A percentile compares a stretch with the other conserved stretches of the same genome.
Conservation (phyloP, 371 early-diverging fungal genomes). For the Conidiobolus incongruus region DNA sequence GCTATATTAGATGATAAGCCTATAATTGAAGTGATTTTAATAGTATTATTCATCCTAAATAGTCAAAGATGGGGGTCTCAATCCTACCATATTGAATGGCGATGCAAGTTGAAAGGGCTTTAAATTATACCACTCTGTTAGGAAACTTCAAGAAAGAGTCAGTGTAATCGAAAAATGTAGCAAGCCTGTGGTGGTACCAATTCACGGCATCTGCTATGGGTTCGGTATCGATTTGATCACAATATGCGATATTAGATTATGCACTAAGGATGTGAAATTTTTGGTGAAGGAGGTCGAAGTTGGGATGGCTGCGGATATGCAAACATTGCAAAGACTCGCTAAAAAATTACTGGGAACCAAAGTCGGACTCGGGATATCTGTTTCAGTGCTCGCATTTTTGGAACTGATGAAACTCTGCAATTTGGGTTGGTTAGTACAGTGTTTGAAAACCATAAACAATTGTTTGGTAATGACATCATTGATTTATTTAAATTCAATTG, state of each 20-base stretch:
- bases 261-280: constrained; percentile 55
- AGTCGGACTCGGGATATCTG: constrained; percentile 78
- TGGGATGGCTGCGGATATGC: constrained; percentile 72
- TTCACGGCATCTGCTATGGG: constrained; percentile 76
- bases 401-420: constrained; percentile 47
- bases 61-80: not conserved
- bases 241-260: constrained; percentile 81
- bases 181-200: constrained; percentile 74
- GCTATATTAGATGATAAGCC: constrained; percentile 73
- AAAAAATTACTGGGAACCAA: constrained; percentile 80
- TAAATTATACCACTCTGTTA: constrained; percentile 11
- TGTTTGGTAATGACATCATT: constrained; percentile 19
- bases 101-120: constrained; percentile 26
- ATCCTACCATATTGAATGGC: not conserved
- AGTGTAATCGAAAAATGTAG: constrained; percentile 60
- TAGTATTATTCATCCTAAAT: not conserved
- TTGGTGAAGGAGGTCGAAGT: constrained; percentile 80
- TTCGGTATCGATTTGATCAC: constrained; percentile 73
- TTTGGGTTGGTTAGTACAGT: constrained; percentile 63
- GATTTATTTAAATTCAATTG: too few relatives aligned
- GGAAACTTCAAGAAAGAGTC: constrained; percentile 36
- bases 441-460: constrained; percentile 22
- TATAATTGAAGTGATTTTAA: not conserved
- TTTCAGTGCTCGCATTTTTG: constrained; percentile 56
- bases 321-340: constrained; percentile 77